A percentile compares a stretch with the other conserved stretches of the same genome.
These are phyloP conservation scores for Rhodosporidiobolus odoratus DNA, from an alignment of 768 basidiomycete species.

Conservation along the genomic window DNA sequence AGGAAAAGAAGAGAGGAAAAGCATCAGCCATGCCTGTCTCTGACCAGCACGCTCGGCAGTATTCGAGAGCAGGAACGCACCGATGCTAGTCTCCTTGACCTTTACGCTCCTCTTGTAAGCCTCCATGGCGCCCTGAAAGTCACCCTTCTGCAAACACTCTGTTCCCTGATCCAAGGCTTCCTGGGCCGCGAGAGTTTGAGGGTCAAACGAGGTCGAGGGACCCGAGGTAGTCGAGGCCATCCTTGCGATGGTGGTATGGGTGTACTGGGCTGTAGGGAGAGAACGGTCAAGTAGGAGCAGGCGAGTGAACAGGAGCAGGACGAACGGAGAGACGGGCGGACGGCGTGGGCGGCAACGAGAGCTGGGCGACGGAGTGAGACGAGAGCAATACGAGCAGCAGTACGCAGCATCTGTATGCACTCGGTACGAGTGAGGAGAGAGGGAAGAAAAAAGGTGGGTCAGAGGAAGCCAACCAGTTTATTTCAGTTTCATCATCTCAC, in stretches of 20 bases:
- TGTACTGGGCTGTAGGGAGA: no score
- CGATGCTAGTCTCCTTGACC: constrained; percentile 31
- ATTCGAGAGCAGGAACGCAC: constrained; percentile 1
- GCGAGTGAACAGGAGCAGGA: neutral
- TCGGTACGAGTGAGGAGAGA: neutral
- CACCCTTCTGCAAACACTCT: constrained; percentile 18
- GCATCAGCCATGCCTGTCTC: neutral
- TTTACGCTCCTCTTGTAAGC: constrained; percentile 23
- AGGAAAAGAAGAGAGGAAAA: neutral
- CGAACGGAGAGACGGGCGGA: constrained; percentile 1
- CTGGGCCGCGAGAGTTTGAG: constrained; percentile 25
- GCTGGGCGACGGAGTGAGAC: neutral
- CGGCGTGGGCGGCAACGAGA: neutral
- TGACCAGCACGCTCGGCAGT: no score
- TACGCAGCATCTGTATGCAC: constrained; percentile 1
- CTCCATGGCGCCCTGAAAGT: constrained; percentile 14
- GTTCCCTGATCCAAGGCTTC: constrained; percentile 33
- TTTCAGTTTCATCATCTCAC: neutral
- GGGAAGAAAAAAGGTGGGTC: neutral
- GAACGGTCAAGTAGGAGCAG: neutral
- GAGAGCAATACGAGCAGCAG: constrained; percentile 6
- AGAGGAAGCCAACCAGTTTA: neutral
- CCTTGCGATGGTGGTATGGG: neutral
- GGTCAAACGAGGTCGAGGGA: constrained; percentile 28
- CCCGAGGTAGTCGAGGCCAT: constrained; percentile 17